These are phyloP conservation scores for Physocladia obscura DNA, from an alignment of 192 early-diverging fungal species.

Conservation along the genomic window DNA sequence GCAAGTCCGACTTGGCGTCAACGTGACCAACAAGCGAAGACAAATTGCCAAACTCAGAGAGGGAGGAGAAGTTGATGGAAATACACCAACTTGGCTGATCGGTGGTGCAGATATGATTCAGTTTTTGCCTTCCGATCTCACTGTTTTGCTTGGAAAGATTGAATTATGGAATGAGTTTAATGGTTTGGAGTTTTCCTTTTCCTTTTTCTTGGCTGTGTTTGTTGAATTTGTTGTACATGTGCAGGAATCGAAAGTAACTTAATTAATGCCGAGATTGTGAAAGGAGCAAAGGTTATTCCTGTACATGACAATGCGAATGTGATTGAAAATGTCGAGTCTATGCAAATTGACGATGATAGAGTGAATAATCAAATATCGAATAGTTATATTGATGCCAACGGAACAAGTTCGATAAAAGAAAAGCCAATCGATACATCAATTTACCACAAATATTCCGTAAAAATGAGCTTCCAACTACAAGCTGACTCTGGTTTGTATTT, in stretches of 20 bases:
- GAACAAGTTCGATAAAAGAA: too few species aligned
- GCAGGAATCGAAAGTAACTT: neutral
- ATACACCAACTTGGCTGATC: too few species aligned
- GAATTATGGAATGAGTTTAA: slow-evolving; percentile 2
- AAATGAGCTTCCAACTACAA: too few species aligned
- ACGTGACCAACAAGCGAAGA: neutral
- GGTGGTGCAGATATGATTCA: neutral
- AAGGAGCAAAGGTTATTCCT: neutral
- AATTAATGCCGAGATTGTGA: slow-evolving; percentile 27
- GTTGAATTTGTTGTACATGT: neutral
- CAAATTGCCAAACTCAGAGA: too few species aligned
- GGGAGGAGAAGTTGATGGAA: too few species aligned
- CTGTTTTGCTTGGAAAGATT: slow-evolving; percentile 31
- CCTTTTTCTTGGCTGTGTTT: neutral
- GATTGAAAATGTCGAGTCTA: neutral
- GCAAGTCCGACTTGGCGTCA: slow-evolving; percentile 29
- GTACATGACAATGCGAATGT: neutral
- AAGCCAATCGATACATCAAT: too few species aligned
- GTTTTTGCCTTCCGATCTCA: slow-evolving; percentile 30
- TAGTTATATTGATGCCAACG: too few species aligned
- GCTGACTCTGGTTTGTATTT: neutral
- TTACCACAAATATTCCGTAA: too few species aligned
- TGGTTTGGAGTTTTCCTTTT: neutral
- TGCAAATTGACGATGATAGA: slow-evolving; percentile 4
- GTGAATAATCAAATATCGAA: too few species aligned